phyloP scores from a whole-genome alignment of 805 yeast genomes.

The Starmerella stellata region DNA sequence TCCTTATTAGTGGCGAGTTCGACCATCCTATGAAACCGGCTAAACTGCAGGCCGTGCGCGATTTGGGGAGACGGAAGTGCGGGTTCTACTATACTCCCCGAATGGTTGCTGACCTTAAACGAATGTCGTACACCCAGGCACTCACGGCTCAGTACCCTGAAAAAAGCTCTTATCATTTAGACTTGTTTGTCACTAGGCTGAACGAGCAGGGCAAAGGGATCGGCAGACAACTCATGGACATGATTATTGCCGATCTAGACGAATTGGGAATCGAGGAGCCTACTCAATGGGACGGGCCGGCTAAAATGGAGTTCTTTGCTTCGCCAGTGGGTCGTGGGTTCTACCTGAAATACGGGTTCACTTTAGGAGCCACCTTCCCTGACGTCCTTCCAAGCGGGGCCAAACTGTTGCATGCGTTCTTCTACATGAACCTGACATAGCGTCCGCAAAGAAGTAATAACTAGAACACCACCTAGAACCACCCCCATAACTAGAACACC shows the following conservation, averaged over 20 bases:
- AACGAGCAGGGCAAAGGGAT: constrained; percentile 10
- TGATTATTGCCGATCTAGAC: background rate
- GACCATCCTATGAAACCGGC: constrained; percentile 2
- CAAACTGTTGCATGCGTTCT: constrained; percentile 5
- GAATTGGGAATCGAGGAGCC: constrained; percentile 4
- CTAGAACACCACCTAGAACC: no score
- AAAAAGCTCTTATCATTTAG: constrained; percentile 2
- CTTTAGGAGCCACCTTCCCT: constrained; percentile 2
- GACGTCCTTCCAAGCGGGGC: constrained; percentile 4
- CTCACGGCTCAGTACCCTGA: constrained; percentile 4
- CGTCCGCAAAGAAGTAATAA: background rate
- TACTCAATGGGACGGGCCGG: constrained; percentile 8
- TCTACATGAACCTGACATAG: constrained; percentile 6
- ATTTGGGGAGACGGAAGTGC: constrained; percentile 2
- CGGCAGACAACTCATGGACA: constrained; percentile 7
- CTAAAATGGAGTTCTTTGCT: constrained; percentile 12
- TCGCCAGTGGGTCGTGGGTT: constrained; percentile 9
- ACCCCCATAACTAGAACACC: no score
- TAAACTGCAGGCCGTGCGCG: constrained; percentile 4
- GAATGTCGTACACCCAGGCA: constrained; percentile 4
- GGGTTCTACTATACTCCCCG: constrained; percentile 1
- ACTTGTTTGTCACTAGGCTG: constrained; percentile 1
- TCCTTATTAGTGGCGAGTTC: constrained; percentile 3
- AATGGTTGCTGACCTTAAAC: constrained; percentile 1
- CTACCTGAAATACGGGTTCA: constrained; percentile 10